phyloP scores from a whole-genome alignment of 2,329 filamentous ascomycete genomes.

The Taxawa tesnikishii region DNA sequence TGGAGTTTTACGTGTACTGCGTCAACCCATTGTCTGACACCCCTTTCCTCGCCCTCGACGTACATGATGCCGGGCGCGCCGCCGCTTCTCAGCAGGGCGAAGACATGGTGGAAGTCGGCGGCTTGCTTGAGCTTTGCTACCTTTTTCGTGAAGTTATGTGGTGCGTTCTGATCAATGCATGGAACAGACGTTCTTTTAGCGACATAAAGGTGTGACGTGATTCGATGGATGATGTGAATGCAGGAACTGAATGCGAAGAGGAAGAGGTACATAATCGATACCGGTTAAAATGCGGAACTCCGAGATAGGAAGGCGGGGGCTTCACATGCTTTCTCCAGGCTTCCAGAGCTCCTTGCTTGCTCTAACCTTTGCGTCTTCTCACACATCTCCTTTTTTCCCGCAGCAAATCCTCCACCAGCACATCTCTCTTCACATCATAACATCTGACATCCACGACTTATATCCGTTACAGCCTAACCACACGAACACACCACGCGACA shows the following conservation, averaged over 20 bases:
- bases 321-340: neutral
- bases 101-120: slow-evolving; percentile 47
- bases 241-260: too few relatives aligned
- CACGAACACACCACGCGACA: too few relatives aligned
- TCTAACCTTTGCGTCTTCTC: too few relatives aligned
- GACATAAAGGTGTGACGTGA: neutral
- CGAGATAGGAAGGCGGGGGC: too few relatives aligned
- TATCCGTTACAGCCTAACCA: too few relatives aligned
- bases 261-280: too few relatives aligned
- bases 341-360: too few relatives aligned
- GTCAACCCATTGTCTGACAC: slow-evolving; percentile 51
- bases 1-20: slow-evolving; percentile 41
- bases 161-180: slow-evolving; percentile 62
- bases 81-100: slow-evolving; percentile 54
- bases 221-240: neutral
- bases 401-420: too few relatives aligned
- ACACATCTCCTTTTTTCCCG: too few relatives aligned
- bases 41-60: slow-evolving; percentile 48
- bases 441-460: too few relatives aligned
- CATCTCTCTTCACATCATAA: too few relatives aligned
- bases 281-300: too few relatives aligned
- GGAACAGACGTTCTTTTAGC: slow-evolving; percentile 22
- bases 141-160: slow-evolving; percentile 76
- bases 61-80: slow-evolving; percentile 69
- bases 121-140: slow-evolving; percentile 51